These are phyloP conservation scores for Citrus inodora DNA, from an alignment of 345 rosid genomes.

Conservation along the genomic window DNA sequence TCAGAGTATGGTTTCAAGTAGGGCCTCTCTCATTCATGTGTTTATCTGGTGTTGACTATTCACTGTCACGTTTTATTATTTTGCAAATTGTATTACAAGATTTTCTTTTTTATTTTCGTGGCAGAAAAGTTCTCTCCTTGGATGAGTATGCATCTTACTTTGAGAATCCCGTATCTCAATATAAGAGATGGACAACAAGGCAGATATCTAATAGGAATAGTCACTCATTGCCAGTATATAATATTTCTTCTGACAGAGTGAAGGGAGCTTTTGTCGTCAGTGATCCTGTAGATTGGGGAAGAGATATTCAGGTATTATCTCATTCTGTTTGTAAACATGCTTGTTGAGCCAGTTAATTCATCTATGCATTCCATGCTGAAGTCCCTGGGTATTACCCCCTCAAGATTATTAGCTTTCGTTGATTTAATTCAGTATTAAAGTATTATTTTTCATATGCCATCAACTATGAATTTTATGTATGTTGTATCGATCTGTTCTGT, in stretches of 20 bases:
- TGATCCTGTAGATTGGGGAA: conserved; percentile 57
- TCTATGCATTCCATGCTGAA: neutral
- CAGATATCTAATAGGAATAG: conserved; percentile 9
- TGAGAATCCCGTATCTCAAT: conserved; percentile 41
- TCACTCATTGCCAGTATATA: conserved; percentile 9
- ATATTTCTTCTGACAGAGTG: conserved; percentile 29
- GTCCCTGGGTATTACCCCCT: neutral
- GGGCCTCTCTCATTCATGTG: conserved; percentile 13
- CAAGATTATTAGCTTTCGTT: neutral
- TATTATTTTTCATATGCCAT: neutral
- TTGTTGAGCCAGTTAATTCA: neutral
- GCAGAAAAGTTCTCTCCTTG: conserved; percentile 45
- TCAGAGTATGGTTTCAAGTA: conserved; percentile 56
- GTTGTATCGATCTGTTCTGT: neutral
- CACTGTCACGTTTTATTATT: neutral
- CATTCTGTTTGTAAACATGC: neutral
- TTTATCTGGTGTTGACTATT: neutral
- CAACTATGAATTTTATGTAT: neutral
- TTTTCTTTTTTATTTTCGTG: conserved; percentile 5
- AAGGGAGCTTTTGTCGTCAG: conserved; percentile 44
- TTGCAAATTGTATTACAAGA: neutral
- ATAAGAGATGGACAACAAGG: conserved; percentile 37
- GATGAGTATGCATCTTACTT: conserved; percentile 45
- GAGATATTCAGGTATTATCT: conserved; percentile 42
- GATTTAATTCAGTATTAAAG: neutral